Evolutionary conservation across 257 asterid genomes (phyloP).

Genomic region (Forsythia viridissima): DNA sequence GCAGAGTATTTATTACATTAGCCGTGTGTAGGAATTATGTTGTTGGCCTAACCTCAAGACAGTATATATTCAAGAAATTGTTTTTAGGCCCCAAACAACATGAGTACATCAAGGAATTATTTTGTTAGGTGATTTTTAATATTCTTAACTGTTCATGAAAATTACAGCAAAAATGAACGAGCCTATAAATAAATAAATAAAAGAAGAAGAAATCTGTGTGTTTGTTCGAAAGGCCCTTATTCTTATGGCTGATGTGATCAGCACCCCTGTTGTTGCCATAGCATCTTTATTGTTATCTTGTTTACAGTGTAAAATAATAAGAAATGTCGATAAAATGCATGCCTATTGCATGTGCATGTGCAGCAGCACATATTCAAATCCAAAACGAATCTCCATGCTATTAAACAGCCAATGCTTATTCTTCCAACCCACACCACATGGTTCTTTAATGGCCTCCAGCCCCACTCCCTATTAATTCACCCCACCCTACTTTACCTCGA

Average conservation of each 20-base stretch:
- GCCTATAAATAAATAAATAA: background rate
- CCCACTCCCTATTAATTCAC: background rate
- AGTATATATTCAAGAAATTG: too few species aligned
- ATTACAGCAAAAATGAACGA: background rate
- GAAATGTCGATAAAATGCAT: too few species aligned
- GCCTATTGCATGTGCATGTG: conserved; percentile 22
- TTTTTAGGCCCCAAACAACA: too few species aligned
- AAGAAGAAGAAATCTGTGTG: too few species aligned
- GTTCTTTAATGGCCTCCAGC: conserved; percentile 21
- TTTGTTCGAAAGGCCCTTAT: too few species aligned
- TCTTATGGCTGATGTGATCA: background rate
- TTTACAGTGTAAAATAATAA: too few species aligned
- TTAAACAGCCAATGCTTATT: conserved; percentile 11
- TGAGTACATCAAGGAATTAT: too few species aligned
- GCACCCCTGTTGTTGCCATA: too few species aligned
- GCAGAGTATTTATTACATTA: too few species aligned
- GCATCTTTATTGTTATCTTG: too few species aligned
- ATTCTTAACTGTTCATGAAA: background rate
- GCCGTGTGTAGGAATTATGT: too few species aligned
- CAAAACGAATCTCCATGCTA: conserved; percentile 28
- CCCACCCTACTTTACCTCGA: background rate
- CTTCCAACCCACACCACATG: conserved; percentile 28
- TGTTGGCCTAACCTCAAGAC: too few species aligned
- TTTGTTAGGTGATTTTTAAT: background rate
- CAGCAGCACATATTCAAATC: conserved; percentile 16